Percentiles rank a stretch among this genome's conserved stretches.
phyloP scores from a whole-genome alignment of 805 yeast species.

The Komagataella pastoris region DNA sequence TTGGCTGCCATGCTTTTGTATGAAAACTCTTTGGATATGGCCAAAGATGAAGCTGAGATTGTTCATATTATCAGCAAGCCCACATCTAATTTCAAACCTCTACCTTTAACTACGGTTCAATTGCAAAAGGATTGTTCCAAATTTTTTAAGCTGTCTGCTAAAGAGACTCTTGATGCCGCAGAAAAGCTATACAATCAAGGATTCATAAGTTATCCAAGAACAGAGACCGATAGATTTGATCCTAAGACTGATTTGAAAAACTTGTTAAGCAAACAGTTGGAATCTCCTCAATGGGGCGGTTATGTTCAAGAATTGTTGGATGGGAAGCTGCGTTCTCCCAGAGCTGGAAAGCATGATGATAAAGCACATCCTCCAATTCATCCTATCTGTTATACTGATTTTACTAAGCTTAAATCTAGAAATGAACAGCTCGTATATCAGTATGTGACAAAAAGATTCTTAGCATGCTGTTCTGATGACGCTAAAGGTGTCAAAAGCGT shows the following conservation, averaged over 20 bases:
- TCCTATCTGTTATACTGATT: slow-evolving; percentile 47
- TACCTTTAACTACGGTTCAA: slow-evolving; percentile 90
- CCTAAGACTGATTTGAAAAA: slow-evolving; percentile 53
- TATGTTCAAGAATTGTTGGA: slow-evolving; percentile 40
- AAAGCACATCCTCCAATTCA: slow-evolving; percentile 98
- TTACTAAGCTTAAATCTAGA: slow-evolving; percentile 11
- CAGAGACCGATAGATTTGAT: slow-evolving; percentile 90
- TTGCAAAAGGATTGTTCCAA: slow-evolving; percentile 78
- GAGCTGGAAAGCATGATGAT: slow-evolving; percentile 78
- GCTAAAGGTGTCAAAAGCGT: slow-evolving; percentile 67
- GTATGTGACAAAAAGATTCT: slow-evolving; percentile 70
- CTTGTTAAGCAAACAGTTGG: slow-evolving; percentile 47
- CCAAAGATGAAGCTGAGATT: slow-evolving; percentile 34
- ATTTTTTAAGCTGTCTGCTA: slow-evolving; percentile 66
- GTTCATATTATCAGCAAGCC: slow-evolving; percentile 40
- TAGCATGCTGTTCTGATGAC: slow-evolving; percentile 88
- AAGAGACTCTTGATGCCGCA: slow-evolving; percentile 63
- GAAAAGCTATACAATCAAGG: slow-evolving; percentile 81
- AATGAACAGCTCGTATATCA: slow-evolving; percentile 70
- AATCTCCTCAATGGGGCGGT: slow-evolving; percentile 51
- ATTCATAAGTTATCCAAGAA: slow-evolving; percentile 88
- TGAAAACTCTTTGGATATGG: slow-evolving; percentile 44
- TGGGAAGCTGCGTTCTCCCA: slow-evolving; percentile 46
- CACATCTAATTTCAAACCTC: slow-evolving; percentile 67
- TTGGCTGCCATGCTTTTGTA: slow-evolving; percentile 48